phyloP scores from a whole-genome alignment of 2,329 filamentous ascomycete genomes.

The Talaromyces sp. region DNA sequence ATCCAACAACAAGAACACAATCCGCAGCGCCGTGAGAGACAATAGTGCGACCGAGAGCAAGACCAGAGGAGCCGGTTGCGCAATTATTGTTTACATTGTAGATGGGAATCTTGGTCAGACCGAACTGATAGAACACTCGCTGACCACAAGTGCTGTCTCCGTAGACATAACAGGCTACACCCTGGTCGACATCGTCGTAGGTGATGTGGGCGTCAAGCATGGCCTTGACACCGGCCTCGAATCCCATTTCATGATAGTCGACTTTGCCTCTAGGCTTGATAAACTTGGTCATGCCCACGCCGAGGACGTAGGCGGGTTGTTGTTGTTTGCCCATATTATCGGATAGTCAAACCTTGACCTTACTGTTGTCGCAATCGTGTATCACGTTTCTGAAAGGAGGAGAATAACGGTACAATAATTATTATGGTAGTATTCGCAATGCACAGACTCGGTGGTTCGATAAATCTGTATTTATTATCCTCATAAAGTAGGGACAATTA shows the following conservation, averaged over 20 bases:
- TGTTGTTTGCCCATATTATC: constrained; percentile 47
- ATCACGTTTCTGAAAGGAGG: not conserved
- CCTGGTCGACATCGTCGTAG: constrained; percentile 94
- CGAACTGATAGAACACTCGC: constrained; percentile 97
- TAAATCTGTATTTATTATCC: not conserved
- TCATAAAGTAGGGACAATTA: not conserved
- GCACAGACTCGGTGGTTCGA: not conserved
- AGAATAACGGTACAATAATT: not conserved
- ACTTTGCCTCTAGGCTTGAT: constrained; percentile 94
- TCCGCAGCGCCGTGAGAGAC: constrained; percentile 77
- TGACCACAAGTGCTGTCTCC: constrained; percentile 93
- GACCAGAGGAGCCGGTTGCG: constrained; percentile 87
- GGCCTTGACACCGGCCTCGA: constrained; percentile 86
- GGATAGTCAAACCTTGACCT: not conserved
- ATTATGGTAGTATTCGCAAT: not conserved
- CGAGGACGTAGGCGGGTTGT: constrained; percentile 75
- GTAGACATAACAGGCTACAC: constrained; percentile 96
- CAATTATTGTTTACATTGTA: constrained; percentile 99
- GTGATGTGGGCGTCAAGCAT: constrained; percentile 74
- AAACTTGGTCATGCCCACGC: constrained; percentile 99
- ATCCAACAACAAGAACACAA: constrained; percentile 86
- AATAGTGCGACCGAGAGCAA: constrained; percentile 77
- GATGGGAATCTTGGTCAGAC: constrained; percentile 93
- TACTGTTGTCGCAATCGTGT: not conserved
- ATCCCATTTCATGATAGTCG: constrained; percentile 91